A percentile compares a stretch with the other conserved stretches of the same genome.
phyloP scores from a whole-genome alignment of 106 monocot species.

The Phalaenopsis equestris region DNA sequence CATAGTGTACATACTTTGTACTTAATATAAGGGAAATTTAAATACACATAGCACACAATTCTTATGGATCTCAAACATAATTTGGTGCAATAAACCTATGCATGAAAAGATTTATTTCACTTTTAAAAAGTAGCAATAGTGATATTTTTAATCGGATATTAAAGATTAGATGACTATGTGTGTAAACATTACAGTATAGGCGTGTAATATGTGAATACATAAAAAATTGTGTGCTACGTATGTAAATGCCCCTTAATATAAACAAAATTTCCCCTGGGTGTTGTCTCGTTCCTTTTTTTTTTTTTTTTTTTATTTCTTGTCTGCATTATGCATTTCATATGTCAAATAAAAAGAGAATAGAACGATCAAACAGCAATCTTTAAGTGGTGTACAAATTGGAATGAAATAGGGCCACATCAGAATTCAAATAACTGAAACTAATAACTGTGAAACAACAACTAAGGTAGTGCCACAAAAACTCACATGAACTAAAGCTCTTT shows the following conservation, averaged over 20 bases:
- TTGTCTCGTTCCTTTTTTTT: not conserved
- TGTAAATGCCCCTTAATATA: not conserved
- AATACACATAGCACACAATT: no score
- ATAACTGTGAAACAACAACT: not conserved
- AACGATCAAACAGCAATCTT: not conserved
- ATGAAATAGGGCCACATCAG: not conserved
- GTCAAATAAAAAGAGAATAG: not conserved
- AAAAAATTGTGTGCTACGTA: no score
- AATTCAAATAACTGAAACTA: not conserved
- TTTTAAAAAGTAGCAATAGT: no score
- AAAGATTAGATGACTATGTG: no score
- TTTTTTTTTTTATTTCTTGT: not conserved
- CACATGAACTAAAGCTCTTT: slow-evolving; percentile 54
- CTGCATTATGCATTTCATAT: not conserved
- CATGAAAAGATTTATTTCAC: no score
- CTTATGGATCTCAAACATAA: no score
- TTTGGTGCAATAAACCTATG: no score
- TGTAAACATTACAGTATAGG: no score
- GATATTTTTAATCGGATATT: no score
- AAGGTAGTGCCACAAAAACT: slow-evolving; percentile 5
- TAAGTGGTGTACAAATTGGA: not conserved
- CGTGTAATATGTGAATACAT: no score
- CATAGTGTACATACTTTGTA: not conserved
- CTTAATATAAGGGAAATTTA: no score
- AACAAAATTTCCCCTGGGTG: not conserved